phyloP scores from a whole-genome alignment of 2,329 filamentous ascomycete species.

The Sporothrix variecibatus region DNA sequence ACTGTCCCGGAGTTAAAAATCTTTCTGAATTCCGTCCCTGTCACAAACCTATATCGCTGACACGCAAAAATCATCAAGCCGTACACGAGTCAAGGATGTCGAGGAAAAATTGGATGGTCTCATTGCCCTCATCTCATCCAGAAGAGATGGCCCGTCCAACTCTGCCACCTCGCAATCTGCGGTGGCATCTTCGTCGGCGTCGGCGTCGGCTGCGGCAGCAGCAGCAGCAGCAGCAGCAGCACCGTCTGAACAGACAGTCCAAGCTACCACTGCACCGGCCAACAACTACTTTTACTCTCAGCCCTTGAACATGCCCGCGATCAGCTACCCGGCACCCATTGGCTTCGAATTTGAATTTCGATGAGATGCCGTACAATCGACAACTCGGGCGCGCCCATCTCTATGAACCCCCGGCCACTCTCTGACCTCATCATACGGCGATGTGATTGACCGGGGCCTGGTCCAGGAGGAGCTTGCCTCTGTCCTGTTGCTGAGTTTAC shows the following conservation, averaged over 20 bases:
- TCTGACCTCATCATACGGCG: slow-evolving; percentile 10
- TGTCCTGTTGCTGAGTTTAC: slow-evolving; percentile 24
- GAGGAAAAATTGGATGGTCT: slow-evolving; percentile 34
- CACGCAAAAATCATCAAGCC: slow-evolving; percentile 21
- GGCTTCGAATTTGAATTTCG: slow-evolving; percentile 13
- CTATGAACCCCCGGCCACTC: not conserved
- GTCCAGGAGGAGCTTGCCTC: slow-evolving; percentile 27
- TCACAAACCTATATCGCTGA: not conserved
- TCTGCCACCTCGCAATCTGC: slow-evolving; percentile 21
- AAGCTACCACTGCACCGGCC: not conserved
- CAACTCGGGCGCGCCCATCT: not conserved
- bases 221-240: not conserved
- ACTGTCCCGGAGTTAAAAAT: not conserved
- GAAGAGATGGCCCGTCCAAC: slow-evolving; percentile 30
- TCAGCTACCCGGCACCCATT: slow-evolving; percentile 9
- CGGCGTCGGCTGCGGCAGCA: slow-evolving; percentile 29
- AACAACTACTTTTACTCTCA: not conserved
- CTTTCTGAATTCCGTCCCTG: not conserved
- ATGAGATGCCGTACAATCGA: slow-evolving; percentile 1
- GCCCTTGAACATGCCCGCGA: not conserved
- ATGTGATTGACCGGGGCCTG: slow-evolving; percentile 30
- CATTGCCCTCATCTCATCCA: slow-evolving; percentile 38
- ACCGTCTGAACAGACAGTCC: not conserved
- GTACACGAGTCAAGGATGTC: slow-evolving; percentile 32
- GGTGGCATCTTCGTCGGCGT: slow-evolving; percentile 10